Conservation (phyloP, 2,329 filamentous ascomycete species). For the Botrytis fragariae region DNA sequence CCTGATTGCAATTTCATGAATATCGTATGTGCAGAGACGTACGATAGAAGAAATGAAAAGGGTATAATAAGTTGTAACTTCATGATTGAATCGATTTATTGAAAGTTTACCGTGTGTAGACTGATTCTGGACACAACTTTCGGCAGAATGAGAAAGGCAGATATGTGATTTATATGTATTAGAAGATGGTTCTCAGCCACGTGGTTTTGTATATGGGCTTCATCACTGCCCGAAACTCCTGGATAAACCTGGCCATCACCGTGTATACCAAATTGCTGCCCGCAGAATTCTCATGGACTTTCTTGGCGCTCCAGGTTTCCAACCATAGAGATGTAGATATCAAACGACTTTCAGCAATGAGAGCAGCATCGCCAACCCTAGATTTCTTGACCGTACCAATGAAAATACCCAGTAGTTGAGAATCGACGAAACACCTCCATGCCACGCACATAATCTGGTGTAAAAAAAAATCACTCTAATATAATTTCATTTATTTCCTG, state of each 20-base stretch:
- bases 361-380: not conserved
- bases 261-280: not conserved
- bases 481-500: conserved; percentile 2
- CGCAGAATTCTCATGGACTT: too few species aligned
- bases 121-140: not conserved
- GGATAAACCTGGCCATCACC: not conserved
- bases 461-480: not conserved
- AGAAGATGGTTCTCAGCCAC: not conserved
- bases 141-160: not conserved
- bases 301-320: not conserved
- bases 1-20: conserved; percentile 16
- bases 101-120: not conserved
- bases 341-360: too few species aligned
- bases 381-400: not conserved
- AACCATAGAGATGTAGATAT: not conserved
- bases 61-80: conserved; percentile 8
- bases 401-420: not conserved
- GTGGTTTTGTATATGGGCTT: not conserved
- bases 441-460: not conserved
- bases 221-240: not conserved
- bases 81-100: not conserved
- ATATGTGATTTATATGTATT: not conserved
- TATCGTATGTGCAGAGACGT: conserved; percentile 16
- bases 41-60: not conserved
- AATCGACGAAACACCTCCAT: not conserved